Percentiles rank a stretch among this genome's conserved stretches.
Conservation (phyloP, 1,139 yeast genomes). For the Schizosaccharomyces versatilis region DNA sequence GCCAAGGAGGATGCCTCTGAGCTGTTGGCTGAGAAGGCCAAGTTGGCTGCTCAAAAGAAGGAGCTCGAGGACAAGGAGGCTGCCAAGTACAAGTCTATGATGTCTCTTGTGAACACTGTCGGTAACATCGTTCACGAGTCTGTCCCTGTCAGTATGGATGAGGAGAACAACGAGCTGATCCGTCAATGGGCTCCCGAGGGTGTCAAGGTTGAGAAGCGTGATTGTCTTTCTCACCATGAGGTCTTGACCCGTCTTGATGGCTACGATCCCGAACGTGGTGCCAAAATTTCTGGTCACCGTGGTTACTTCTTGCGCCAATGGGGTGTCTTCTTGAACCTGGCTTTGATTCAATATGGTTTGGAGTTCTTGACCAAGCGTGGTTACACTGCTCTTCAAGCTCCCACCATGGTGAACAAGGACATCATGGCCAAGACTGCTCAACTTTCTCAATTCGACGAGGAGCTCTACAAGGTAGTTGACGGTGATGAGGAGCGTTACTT, state of each 20-base stretch:
- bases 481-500: slow-evolving; percentile 94
- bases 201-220: slow-evolving; percentile 33
- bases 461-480: slow-evolving; percentile 83
- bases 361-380: slow-evolving; percentile 58
- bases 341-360: slow-evolving; percentile 87
- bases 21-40: slow-evolving; percentile 59
- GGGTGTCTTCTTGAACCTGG: slow-evolving; percentile 95
- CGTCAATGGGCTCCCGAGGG: slow-evolving; percentile 71
- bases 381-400: slow-evolving; percentile 86
- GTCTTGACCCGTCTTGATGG: slow-evolving; percentile 85
- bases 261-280: slow-evolving; percentile 97
- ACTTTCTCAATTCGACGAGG: slow-evolving; percentile 93
- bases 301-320: slow-evolving; percentile 87
- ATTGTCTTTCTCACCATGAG: slow-evolving; percentile 83
- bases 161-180: slow-evolving; percentile 60
- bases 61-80: slow-evolving; percentile 44
- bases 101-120: slow-evolving; percentile 60
- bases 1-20: slow-evolving; percentile 85
- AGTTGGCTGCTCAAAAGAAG: slow-evolving; percentile 46
- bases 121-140: slow-evolving; percentile 88
- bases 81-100: slow-evolving; percentile 53
- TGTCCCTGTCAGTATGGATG: slow-evolving; percentile 71
- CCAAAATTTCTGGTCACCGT: slow-evolving; percentile 91
- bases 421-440: slow-evolving; percentile 99
- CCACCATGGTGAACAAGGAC: slow-evolving; percentile 98